Evolutionary conservation across 306 rosid genomes (phyloP), one percentile per base, ranked within the genome.

Genomic region (Rubus idaeus): DNA sequence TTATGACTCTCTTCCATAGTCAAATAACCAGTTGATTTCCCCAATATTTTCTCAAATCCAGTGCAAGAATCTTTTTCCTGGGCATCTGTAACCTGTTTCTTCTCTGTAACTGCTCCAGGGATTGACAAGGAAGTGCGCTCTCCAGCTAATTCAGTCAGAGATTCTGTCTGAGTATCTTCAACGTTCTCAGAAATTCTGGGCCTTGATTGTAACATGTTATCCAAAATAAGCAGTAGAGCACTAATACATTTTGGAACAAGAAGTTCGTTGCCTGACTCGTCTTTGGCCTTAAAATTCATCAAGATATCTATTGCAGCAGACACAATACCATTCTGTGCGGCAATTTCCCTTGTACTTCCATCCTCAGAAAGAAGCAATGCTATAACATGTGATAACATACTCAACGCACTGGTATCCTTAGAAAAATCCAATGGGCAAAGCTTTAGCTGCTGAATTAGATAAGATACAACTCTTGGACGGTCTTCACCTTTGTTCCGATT

Each of bases 321-420:
- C 46, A 86, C 88, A 60, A 96, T 78, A 77, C 96, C 98, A 78
- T 91, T 89, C 73, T 85, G 90, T 30, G 98, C 91, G 75, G 98
- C 98, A 80, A 89, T 88, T 72, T 91, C 93, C 67, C 99, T 87
- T 64, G 96, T 88, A 69, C 83, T 84, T 77, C 82, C 96, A 80
- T 96, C 99, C 88, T 96, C 99, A 75, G 89, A 88, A 77, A 96
- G 98, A 75, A 92, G 84, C 81, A 96, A 80, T 14, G 99, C 94
- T 72, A 89, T 87, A 77, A 87, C 86, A 87, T 93, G 99, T 6
- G 90, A 87, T 57, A 96, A 52, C 90, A 92, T 86, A 82, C 97
- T 84, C 84, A 90, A 86, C 23, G 92, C 87, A 82, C 91, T 87
- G 74, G 78, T 87, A 73, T 95, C 94, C 80, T 84, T 85, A 13